phyloP scores from a whole-genome alignment of 1,139 yeast species.

The Protomyces macrosporus region DNA sequence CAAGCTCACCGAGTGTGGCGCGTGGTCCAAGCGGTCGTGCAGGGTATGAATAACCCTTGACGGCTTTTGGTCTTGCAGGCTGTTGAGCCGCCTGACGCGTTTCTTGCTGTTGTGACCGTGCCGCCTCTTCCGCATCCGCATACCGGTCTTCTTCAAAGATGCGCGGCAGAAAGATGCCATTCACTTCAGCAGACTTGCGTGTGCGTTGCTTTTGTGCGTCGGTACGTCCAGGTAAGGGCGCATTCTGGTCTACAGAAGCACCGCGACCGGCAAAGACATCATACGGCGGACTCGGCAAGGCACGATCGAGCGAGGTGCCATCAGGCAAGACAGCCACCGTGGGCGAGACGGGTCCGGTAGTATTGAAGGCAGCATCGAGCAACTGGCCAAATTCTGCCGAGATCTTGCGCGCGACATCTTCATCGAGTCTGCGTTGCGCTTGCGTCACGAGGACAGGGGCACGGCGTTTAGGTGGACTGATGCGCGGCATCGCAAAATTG shows the following conservation, averaged over 20 bases:
- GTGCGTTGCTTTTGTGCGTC: constrained; percentile 5
- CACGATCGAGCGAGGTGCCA: constrained; percentile 14
- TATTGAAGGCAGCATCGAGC: constrained; percentile 26
- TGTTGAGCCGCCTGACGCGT: background rate
- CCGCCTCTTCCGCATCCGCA: constrained; percentile 24
- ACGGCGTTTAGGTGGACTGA: constrained; percentile 4
- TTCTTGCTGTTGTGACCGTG: constrained; percentile 1
- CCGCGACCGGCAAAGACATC: constrained; percentile 1
- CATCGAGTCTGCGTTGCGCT: constrained; percentile 1
- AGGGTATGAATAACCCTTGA: constrained; percentile 20
- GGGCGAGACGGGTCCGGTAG: background rate
- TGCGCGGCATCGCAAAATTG: constrained; percentile 14
- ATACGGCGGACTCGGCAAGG: constrained; percentile 5
- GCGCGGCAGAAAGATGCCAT: constrained; percentile 6
- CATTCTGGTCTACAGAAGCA: constrained; percentile 1
- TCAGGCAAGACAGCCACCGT: constrained; percentile 4
- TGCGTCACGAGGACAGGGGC: constrained; percentile 4
- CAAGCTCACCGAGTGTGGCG: constrained; percentile 14
- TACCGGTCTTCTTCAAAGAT: constrained; percentile 24
- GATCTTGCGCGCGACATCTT: constrained; percentile 18
- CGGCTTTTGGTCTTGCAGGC: constrained; percentile 11
- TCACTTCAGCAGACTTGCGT: constrained; percentile 16
- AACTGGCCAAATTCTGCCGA: constrained; percentile 28
- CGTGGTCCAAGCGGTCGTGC: constrained; percentile 9
- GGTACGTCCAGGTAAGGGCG: background rate